phyloP scores from a whole-genome alignment of 1,284 basidiomycete genomes.

The Sporisorium graminicola region DNA sequence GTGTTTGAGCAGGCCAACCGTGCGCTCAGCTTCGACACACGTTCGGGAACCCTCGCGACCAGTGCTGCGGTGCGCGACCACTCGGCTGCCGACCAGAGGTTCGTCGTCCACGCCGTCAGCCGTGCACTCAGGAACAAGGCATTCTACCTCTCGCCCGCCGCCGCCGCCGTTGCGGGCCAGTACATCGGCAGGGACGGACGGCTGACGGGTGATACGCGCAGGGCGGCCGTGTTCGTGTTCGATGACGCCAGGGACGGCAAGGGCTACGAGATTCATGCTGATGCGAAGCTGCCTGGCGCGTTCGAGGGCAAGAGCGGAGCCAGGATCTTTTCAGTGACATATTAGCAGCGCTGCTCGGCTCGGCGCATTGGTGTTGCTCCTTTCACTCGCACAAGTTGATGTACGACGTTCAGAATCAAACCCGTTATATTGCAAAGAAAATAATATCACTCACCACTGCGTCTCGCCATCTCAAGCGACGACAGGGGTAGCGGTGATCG shows the following conservation, averaged over 20 bases:
- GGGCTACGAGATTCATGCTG: conserved; percentile 17
- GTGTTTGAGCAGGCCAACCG: conserved; percentile 42
- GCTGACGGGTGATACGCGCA: conserved; percentile 6
- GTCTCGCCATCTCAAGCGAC: conserved; percentile 8
- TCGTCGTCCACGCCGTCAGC: conserved; percentile 15
- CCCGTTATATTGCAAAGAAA: too few species aligned
- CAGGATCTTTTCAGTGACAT: conserved; percentile 9
- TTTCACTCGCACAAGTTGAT: too few species aligned
- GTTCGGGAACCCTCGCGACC: background rate
- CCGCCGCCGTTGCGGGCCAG: background rate
- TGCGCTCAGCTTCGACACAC: conserved; percentile 33
- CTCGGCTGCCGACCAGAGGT: conserved; percentile 6
- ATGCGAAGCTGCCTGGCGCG: conserved; percentile 5
- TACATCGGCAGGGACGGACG: conserved; percentile 7
- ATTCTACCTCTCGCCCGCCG: conserved; percentile 14
- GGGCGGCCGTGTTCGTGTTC: conserved; percentile 19
- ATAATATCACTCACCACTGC: too few species aligned
- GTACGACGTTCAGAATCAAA: background rate
- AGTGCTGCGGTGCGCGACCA: conserved; percentile 3
- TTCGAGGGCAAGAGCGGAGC: conserved; percentile 2
- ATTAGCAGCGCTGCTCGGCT: too few species aligned
- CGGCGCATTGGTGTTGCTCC: too few species aligned
- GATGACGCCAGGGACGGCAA: conserved; percentile 19
- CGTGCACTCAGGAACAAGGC: conserved; percentile 15
- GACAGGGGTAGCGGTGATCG: conserved; percentile 11